Evolutionary conservation across 106 monocot genomes (phyloP).

Genomic region (Dendrobium huoshanense): DNA sequence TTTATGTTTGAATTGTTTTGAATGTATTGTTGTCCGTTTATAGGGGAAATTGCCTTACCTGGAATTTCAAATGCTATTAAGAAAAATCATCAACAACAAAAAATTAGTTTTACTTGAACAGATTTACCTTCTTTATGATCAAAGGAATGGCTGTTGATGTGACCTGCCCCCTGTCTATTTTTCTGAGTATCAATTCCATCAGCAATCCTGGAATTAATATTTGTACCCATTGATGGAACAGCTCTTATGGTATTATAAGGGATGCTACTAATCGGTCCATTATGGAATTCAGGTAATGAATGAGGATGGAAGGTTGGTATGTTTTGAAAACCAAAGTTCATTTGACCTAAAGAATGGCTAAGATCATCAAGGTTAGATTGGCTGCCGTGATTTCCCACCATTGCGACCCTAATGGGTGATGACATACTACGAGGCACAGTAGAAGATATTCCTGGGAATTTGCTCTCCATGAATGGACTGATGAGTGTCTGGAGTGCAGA

Average conservation of each 20-base stretch:
- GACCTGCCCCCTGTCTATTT: constrained; percentile 30
- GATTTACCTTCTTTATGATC: constrained; percentile 43
- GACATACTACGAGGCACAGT: constrained; percentile 35
- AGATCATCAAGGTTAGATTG: constrained; percentile 28
- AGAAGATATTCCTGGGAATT: constrained; percentile 33
- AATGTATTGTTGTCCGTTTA: constrained; percentile 59
- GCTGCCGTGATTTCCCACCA: constrained; percentile 29
- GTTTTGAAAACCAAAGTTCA: constrained; percentile 50
- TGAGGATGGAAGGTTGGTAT: constrained; percentile 44
- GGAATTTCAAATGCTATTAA: constrained; percentile 4
- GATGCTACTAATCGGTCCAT: constrained; percentile 29
- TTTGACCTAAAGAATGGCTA: constrained; percentile 44
- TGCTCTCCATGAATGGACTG: constrained; percentile 29
- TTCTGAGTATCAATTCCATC: constrained; percentile 43
- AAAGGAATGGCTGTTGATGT: constrained; percentile 40
- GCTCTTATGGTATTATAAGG: constrained; percentile 39
- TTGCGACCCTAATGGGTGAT: constrained; percentile 29
- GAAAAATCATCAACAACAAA: neutral
- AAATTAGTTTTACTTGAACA: neutral
- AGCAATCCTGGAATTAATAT: constrained; percentile 36
- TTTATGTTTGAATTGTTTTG: constrained; percentile 52
- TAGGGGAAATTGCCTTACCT: constrained; percentile 54
- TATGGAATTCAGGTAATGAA: constrained; percentile 69
- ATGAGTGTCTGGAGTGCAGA: constrained; percentile 34
- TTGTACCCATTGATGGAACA: constrained; percentile 32